Percentiles rank a stretch among this genome's conserved stretches.
These are phyloP conservation scores for Mentha longifolia DNA, from an alignment of 257 asterid genomes.

Conservation along the genomic window DNA sequence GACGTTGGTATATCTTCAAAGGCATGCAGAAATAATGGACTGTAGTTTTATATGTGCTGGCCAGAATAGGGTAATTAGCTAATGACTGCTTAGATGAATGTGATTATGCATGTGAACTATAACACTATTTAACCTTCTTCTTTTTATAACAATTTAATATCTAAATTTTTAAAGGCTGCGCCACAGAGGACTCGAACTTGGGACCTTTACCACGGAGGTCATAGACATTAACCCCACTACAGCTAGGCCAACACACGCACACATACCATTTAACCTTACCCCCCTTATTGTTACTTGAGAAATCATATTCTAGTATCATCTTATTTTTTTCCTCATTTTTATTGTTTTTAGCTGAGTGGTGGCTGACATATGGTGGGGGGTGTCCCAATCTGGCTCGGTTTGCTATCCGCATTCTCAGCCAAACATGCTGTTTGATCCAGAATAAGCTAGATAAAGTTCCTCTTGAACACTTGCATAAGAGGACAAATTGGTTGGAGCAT, in stretches of 20 bases:
- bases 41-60: not conserved
- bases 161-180: too few species aligned
- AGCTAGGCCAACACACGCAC: too few species aligned
- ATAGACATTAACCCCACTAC: too few species aligned
- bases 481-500: slow-evolving; percentile 74
- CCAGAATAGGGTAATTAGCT: not conserved
- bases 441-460: slow-evolving; percentile 54
- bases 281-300: slow-evolving; percentile 20
- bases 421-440: slow-evolving; percentile 79
- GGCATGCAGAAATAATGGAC: not conserved
- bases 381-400: slow-evolving; percentile 90
- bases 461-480: slow-evolving; percentile 66
- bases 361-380: slow-evolving; percentile 91
- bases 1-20: too few species aligned
- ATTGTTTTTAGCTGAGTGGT: slow-evolving; percentile 83
- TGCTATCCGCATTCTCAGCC: slow-evolving; percentile 86
- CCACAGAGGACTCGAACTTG: too few species aligned
- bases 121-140: not conserved
- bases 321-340: slow-evolving; percentile 29
- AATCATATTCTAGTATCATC: slow-evolving; percentile 33
- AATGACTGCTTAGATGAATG: not conserved
- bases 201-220: too few species aligned
- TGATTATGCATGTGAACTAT: not conserved
- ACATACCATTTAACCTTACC: not conserved
- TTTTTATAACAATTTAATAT: too few species aligned